Base-by-base conservation (phyloP, 371 early-diverging fungal species). In the Haplosporangium sp. region DNA sequence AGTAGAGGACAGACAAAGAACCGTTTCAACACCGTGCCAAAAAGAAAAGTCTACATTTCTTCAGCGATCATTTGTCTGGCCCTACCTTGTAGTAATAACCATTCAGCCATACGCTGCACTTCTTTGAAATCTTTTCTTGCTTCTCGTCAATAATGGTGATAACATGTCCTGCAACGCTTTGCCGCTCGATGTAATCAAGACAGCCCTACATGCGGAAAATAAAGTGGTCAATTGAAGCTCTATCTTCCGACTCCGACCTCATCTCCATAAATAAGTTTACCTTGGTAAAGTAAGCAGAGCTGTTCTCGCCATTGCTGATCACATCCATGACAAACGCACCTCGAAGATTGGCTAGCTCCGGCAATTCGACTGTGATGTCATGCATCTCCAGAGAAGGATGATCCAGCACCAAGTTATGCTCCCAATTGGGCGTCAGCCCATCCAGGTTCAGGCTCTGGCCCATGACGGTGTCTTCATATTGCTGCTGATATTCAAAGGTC, bases 91-190 rank as follows among this genome's bases (percentile, higher is more conserved):
- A 87, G 29, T 73, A 82, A 20, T 79, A 67, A 45, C 86, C 85
- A 7, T 69, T 65, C 37, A 80, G 67, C 87, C 85, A 85, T 13
- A 86, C 62, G 37, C 80, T 83, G 51, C 79, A 69, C 21, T 76
- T 62, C 0, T 82, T 51, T n/a, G 60, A 55, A 14, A 86, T 13
- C 9, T 68, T 55, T 36, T 64, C 50, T 37, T 81, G 73, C 1
- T 72, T 50, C 66, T 89, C 89, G 62, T 86, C 84, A 1, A 87
- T 43, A 13, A 87, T 64, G 6, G 77, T 73, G 20, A 87, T 47
- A 42, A 87, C 58, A 59, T 87, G 88, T 0, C 89, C 89, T 11
- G 85, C 88, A n/a, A 73, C 48, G 7, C 85, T 86, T 6, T 83
- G 67, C 62, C 84, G 75, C 14, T 80, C 72, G 8, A 87, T 55